Base-by-base conservation (phyloP, 306 rosid species). In the Argentina anserina region DNA sequence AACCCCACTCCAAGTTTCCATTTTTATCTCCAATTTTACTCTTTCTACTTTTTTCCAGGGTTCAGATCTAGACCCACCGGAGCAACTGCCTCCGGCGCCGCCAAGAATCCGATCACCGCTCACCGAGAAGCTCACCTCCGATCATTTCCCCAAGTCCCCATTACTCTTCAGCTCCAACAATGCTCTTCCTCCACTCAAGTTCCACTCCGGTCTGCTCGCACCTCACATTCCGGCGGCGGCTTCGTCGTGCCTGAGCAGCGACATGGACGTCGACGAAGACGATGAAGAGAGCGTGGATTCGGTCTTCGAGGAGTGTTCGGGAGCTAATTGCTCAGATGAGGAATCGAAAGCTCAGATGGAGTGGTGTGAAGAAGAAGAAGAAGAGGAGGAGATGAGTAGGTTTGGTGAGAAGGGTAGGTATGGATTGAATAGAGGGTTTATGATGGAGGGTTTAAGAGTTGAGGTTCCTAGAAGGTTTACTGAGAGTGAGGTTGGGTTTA, bases 381-480 rank as follows among this genome's bases (percentile, higher is more conserved):
- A 82, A 39, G 92, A 87, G 43, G 90, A 94, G 34, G 89, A 89
- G 8, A 49, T 78, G n/a, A 85, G 78, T 83, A 80, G 87, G 28
- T 67, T 11, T n/a, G 25, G 65, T 23, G 70, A 17, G 77, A 78
- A 80, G 64, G 62, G 25, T 29, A 64, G 69, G 34, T 80, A 46
- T 6, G 75, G 76, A 73, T 62, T 91, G 67, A 94, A 89, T 74
- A 83, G 77, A 3, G 93, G 93, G 71, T 64, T 84, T 72, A 50
- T 58, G 67, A 84, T 81, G 78, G 89, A 90, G 70, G 88, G 73
- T 56, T 80, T 94, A 56, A 82, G 71, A 69, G 69, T 94, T 73
- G 90, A 90, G 45, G 79, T 94, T 40, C 96, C 97, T 12, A 87
- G 98, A 68, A 85, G 96, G 75, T 86, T 78, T 42, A 88, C 97